Base-by-base conservation (phyloP, 2,329 filamentous ascomycete genomes). In the Colletotrichum spaethianum region DNA sequence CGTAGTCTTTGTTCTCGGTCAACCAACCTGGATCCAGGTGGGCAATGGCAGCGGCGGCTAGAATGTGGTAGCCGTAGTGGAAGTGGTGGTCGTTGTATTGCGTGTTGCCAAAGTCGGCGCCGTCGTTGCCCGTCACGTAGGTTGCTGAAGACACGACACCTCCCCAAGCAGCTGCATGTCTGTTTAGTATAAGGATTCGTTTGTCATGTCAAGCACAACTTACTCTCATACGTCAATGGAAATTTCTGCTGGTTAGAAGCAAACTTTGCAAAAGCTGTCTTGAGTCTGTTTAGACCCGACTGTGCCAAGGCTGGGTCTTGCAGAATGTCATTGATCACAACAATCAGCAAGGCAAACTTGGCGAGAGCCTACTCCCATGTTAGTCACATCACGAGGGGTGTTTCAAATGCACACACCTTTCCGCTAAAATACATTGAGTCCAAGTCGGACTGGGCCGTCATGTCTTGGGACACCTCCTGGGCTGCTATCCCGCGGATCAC, bases 401-500 rank as follows among this genome's bases (percentile, higher is more conserved):
- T 12, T 2, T 18, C 6, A 20, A 28, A 2, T 26, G 81, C 9
- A 72, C 81, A 75, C 72, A 88, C 93, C 86, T 96, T 98, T 76
- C 96, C 96, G 76, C 93, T 93, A 81, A 93, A 98, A 82, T 98
- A 98, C 91, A 98, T 95, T 46, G 94, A 97, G 79, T 96, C 89
- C 44, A 94, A 85, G 74, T 96, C 90, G 6, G 91, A 90, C 78
- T 96, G 92, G 0, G 85, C 84, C n/a, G 85, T 81, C 81, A 98
- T 94, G 79, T 95, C 88, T 81, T 96, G 92, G 0, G 89, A 88
- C 0, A 97, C 84, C 80, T 99, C 96, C 26, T 86, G 88, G n/a
- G 87, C 85, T 1, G 94, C 93, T 11, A 91, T 85, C 1, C 87
- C 84, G 44, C 84, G 83, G 67, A 97, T 92, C 2, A 85, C 83